These are phyloP conservation scores for Mycena latifolia DNA, from an alignment of 768 basidiomycete genomes.

Conservation along the genomic window DNA sequence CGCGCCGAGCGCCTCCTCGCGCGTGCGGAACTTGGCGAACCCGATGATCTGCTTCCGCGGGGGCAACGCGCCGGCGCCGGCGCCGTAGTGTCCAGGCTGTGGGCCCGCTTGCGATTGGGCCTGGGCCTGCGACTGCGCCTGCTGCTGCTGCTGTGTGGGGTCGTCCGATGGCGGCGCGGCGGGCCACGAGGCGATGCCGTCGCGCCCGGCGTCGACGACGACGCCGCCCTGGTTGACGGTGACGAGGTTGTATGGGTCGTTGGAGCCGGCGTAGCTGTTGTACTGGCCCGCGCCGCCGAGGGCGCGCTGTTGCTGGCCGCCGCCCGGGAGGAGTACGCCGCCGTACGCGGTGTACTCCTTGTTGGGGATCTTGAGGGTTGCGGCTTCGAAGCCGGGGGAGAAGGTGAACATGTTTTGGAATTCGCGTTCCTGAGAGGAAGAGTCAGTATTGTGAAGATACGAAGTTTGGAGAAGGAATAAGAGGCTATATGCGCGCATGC, in stretches of 20 bases:
- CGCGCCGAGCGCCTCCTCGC: slow-evolving; percentile 89
- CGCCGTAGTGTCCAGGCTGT: background rate
- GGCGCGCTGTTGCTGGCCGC: slow-evolving; percentile 28
- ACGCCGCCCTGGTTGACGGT: slow-evolving; percentile 87
- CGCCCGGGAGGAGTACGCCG: slow-evolving; percentile 46
- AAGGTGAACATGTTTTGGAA: slow-evolving; percentile 99
- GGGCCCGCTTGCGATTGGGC: background rate
- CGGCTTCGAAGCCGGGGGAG: slow-evolving; percentile 94
- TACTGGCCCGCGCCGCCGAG: slow-evolving; percentile 47
- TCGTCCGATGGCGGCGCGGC: slow-evolving; percentile 40
- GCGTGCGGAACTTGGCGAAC: slow-evolving; percentile 94
- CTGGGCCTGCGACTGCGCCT: no score
- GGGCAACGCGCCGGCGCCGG: slow-evolving; percentile 47
- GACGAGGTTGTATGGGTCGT: slow-evolving; percentile 88
- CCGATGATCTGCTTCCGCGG: slow-evolving; percentile 98
- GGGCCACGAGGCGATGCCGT: slow-evolving; percentile 82
- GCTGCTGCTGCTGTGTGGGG: background rate
- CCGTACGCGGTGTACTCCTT: slow-evolving; percentile 88
- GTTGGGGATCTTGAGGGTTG: slow-evolving; percentile 97
- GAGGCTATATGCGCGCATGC: background rate
- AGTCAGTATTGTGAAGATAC: slow-evolving; percentile 23
- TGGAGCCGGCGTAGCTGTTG: slow-evolving; percentile 63
- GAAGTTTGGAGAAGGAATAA: background rate
- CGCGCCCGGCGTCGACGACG: slow-evolving; percentile 82
- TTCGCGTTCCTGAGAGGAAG: slow-evolving; percentile 86